These are phyloP conservation scores for Dictyostelium citrinum DNA, from an alignment of 78 protist genomes.

Conservation along the genomic window DNA sequence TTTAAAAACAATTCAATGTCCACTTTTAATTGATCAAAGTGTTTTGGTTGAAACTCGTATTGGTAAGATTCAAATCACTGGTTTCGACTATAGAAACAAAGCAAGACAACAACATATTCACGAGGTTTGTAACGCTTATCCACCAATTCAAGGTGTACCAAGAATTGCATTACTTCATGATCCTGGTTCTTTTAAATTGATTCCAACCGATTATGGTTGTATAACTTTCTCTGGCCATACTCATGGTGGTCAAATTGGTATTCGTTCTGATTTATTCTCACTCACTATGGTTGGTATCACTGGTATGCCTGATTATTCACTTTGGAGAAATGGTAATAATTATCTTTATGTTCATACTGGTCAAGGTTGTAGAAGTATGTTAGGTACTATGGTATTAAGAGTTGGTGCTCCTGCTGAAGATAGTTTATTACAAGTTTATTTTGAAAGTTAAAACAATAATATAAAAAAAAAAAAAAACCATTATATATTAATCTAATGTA, in stretches of 20 bases:
- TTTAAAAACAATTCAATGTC: not conserved
- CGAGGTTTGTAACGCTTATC: slow-evolving; percentile 31
- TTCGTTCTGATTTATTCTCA: slow-evolving; percentile 1
- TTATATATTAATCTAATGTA: too few relatives aligned
- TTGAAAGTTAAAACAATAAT: slow-evolving; percentile 17
- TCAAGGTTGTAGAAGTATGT: slow-evolving; percentile 51
- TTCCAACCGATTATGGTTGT: slow-evolving; percentile 64
- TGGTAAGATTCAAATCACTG: slow-evolving; percentile 79
- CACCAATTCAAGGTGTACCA: slow-evolving; percentile 42
- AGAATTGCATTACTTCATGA: slow-evolving; percentile 78
- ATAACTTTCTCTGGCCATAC: slow-evolving; percentile 78
- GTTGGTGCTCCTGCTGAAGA: slow-evolving; percentile 70
- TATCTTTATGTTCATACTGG: slow-evolving; percentile 78
- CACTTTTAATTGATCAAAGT: slow-evolving; percentile 49
- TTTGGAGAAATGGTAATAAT: slow-evolving; percentile 69
- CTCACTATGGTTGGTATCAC: not conserved
- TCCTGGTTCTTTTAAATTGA: slow-evolving; percentile 80
- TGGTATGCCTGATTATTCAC: slow-evolving; percentile 67
- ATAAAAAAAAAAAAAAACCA: not conserved
- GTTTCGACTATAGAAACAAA: slow-evolving; percentile 61
- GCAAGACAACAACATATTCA: slow-evolving; percentile 42
- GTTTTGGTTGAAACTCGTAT: slow-evolving; percentile 68
- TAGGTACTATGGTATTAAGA: slow-evolving; percentile 64
- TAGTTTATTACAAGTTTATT: slow-evolving; percentile 51
- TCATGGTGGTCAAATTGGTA: slow-evolving; percentile 87